phyloP scores from a whole-genome alignment of 2,329 filamentous ascomycete species.

The Talaromyces rugulosus region DNA sequence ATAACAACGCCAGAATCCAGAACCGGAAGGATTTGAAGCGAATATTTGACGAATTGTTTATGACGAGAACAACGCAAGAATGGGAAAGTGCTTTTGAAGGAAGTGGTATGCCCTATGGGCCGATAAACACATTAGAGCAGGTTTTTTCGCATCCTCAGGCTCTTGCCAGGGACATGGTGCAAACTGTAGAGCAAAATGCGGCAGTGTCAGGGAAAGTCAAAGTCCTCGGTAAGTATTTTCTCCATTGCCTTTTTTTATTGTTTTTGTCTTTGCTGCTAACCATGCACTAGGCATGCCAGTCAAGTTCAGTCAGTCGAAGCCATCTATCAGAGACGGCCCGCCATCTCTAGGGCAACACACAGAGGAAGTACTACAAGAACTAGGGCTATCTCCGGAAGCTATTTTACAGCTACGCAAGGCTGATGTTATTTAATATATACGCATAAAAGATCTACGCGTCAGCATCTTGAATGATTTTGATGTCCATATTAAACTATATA shows the following conservation, averaged over 20 bases:
- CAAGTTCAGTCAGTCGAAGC: slow-evolving; percentile 29
- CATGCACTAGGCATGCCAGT: slow-evolving; percentile 20
- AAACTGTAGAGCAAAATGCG: slow-evolving; percentile 19
- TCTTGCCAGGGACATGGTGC: slow-evolving; percentile 36
- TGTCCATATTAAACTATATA: too few species aligned
- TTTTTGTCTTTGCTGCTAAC: neutral
- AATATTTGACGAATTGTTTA: slow-evolving; percentile 33
- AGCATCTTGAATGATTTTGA: neutral
- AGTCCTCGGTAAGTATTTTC: slow-evolving; percentile 21
- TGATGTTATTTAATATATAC: slow-evolving; percentile 7
- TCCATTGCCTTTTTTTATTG: neutral
- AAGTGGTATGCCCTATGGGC: slow-evolving; percentile 43
- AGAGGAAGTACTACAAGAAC: slow-evolving; percentile 19
- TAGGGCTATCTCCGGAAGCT: slow-evolving; percentile 18
- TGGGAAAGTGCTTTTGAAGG: slow-evolving; percentile 40
- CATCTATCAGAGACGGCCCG: slow-evolving; percentile 19
- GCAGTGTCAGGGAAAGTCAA: slow-evolving; percentile 22
- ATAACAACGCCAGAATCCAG: slow-evolving; percentile 61
- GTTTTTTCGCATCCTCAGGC: slow-evolving; percentile 45
- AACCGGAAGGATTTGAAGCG: slow-evolving; percentile 35
- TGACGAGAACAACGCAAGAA: slow-evolving; percentile 34
- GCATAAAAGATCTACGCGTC: neutral
- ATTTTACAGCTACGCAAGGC: slow-evolving; percentile 18
- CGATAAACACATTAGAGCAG: slow-evolving; percentile 43
- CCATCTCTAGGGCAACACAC: slow-evolving; percentile 31